These are phyloP conservation scores for Aspergillus sp. DNA, from an alignment of 2,329 filamentous ascomycete species.

Conservation along the genomic window DNA sequence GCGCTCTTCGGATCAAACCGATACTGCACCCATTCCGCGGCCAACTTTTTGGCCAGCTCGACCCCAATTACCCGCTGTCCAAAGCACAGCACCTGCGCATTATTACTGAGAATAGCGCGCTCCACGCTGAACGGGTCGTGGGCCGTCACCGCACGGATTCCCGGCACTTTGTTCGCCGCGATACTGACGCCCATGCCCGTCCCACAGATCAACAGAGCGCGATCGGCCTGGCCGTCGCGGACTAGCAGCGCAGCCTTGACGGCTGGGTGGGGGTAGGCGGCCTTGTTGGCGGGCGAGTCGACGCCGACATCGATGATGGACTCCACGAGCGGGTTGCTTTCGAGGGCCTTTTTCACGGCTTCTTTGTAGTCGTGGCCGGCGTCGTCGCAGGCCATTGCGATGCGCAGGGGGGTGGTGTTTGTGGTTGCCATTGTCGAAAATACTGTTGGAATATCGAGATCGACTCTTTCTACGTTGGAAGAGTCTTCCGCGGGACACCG, in stretches of 20 bases:
- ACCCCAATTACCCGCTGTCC: constrained; percentile 75
- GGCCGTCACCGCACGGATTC: constrained; percentile 76
- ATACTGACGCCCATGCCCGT: constrained; percentile 81
- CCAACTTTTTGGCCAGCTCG: constrained; percentile 70
- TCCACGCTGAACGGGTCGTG: constrained; percentile 80
- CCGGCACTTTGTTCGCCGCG: constrained; percentile 77
- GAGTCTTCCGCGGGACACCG: neutral
- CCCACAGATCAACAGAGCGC: constrained; percentile 71
- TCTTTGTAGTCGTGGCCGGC: constrained; percentile 74
- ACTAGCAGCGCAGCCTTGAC: constrained; percentile 60
- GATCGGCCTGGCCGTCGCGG: constrained; percentile 54
- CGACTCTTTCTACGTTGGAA: neutral
- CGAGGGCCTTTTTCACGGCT: constrained; percentile 67
- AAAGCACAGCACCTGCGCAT: constrained; percentile 79
- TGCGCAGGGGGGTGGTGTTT: constrained; percentile 40
- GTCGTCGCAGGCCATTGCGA: constrained; percentile 61
- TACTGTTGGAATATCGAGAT: too few species aligned
- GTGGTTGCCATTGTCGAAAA: constrained; percentile 2
- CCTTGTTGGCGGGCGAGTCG: constrained; percentile 61
- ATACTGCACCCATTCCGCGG: constrained; percentile 74
- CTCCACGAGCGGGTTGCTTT: constrained; percentile 60
- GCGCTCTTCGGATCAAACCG: constrained; percentile 65
- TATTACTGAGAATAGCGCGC: constrained; percentile 71
- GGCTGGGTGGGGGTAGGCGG: constrained; percentile 72
- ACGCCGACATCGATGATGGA: constrained; percentile 71